Evolutionary conservation across 371 early-diverging fungal species (phyloP), one percentile per base, ranked within the genome.

Genomic region (Apophysomyces variabilis): DNA sequence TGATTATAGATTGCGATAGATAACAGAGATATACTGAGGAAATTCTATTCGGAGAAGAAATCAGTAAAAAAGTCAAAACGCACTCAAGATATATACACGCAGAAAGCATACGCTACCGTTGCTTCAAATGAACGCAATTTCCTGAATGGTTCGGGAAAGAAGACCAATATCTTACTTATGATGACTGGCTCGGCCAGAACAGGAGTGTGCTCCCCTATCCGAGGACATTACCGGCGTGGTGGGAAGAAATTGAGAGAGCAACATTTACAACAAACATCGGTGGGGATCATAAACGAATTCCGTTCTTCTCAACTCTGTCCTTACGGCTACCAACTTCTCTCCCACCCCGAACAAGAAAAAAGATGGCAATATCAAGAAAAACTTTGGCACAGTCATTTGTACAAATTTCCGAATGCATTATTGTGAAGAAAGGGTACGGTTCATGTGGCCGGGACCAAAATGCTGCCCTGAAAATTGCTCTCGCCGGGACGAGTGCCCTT

Each of bases 281-380:
- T 47, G 16, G 18, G n/a, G n/a, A 47, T 47, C 4, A 47, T 0
- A 14, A 16, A 47, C 16, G 18, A 47, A 47, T 47, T 47, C 16
- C 47, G 47, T n/a, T 47, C 47, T 47, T 47, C 47, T 14, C 47
- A 18, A 47, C 16, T 47, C 4, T 21, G 47, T 47, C 47, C 47
- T 11, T 47, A 21, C 16, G 21, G 47, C 16, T 47, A 47, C 16
- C 47, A 21, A 47, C 4, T 16, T 2, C n/a, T 47, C 47, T 14
- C 14, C 16, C 47, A 47, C 4, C 47, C n/a, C 16, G 16, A 47
- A 11, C 47, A 21, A 47, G 47, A 47, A 47, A 16, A 47, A 47
- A 47, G 21, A 47, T 47, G 41, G 41, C 13, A 2, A 13, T 13
- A 41, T 8, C 8, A 41, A 11, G 41, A 26, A 5, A 41, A 41